phyloP scores from a whole-genome alignment of 2,329 filamentous ascomycete genomes.

The Emmonsiellopsis sp. region DNA sequence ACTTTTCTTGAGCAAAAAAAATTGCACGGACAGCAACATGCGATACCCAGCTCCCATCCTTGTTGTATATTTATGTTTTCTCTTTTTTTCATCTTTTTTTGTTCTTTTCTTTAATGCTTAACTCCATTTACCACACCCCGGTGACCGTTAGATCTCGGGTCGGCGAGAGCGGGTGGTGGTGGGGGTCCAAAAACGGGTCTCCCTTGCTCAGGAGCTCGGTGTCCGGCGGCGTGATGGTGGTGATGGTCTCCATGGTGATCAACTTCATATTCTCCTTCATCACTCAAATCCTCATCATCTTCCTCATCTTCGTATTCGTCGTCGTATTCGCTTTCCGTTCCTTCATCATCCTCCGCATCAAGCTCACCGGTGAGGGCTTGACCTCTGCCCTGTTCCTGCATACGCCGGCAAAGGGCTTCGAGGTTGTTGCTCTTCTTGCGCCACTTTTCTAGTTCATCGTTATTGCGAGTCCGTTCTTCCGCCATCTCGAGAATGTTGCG shows the following conservation, averaged over 20 bases:
- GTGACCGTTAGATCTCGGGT: conserved; percentile 38
- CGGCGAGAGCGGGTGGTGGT: conserved; percentile 42
- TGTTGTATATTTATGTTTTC: background rate
- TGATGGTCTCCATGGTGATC: conserved; percentile 56
- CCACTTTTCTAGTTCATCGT: conserved; percentile 68
- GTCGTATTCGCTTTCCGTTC: conserved; percentile 43
- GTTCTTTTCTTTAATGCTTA: conserved; percentile 16
- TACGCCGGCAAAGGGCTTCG: conserved; percentile 87
- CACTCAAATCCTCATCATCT: conserved; percentile 51
- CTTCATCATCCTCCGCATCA: conserved; percentile 42
- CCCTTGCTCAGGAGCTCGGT: conserved; percentile 21
- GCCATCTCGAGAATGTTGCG: conserved; percentile 96
- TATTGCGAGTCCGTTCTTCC: conserved; percentile 71
- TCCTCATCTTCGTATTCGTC: conserved; percentile 52
- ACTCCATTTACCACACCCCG: conserved; percentile 36
- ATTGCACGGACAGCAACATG: background rate
- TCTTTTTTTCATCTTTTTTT: background rate
- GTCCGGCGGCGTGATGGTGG: conserved; percentile 43
- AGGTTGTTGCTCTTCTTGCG: conserved; percentile 83
- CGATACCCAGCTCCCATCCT: background rate
- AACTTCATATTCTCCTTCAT: conserved; percentile 54
- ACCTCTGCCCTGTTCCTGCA: conserved; percentile 89
- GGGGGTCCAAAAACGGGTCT: conserved; percentile 41
- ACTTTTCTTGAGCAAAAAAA: background rate
- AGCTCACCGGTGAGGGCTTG: conserved; percentile 55